A percentile compares a stretch with the other conserved stretches of the same genome.
Conservation (phyloP, 169 alveolate species). For the Plasmodium vivax region DNA sequence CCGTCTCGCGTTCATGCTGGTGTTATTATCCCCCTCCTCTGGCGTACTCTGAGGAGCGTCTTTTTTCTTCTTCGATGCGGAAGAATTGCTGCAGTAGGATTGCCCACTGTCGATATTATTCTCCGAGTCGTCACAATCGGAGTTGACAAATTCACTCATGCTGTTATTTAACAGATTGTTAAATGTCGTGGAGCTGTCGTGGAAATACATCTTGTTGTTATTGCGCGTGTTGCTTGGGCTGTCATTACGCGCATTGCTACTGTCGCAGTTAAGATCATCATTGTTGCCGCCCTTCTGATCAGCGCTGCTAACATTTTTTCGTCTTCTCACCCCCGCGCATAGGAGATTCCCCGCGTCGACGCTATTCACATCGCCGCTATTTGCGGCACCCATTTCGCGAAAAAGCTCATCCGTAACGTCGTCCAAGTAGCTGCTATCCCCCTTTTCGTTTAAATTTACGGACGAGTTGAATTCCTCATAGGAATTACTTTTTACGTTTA, state of each 20-base stretch:
- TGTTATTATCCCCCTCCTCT: conserved; percentile 5
- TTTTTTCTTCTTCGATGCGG: neutral
- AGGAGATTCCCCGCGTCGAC: neutral
- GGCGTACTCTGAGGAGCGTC: neutral
- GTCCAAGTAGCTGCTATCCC: conserved; percentile 1
- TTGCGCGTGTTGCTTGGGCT: conserved; percentile 1
- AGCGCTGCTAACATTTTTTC: neutral
- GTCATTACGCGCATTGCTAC: conserved; percentile 2
- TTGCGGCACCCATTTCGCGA: neutral
- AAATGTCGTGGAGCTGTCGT: conserved; percentile 27
- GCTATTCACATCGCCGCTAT: neutral
- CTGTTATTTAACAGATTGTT: conserved; percentile 25
- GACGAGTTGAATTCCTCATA: conserved; percentile 1
- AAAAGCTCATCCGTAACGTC: neutral
- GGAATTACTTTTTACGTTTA: neutral
- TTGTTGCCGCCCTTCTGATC: conserved; percentile 4
- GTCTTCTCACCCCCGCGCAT: neutral
- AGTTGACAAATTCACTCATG: conserved; percentile 28
- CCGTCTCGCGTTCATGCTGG: conserved; percentile 20
- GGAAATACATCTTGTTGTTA: conserved; percentile 3
- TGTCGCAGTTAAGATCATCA: neutral
- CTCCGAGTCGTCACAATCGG: conserved; percentile 9
- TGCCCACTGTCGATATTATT: conserved; percentile 4
- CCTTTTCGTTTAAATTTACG: neutral
- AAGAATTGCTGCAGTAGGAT: neutral